A percentile compares a stretch with the other conserved stretches of the same genome.
These are phyloP conservation scores for Saprolegnia diclina DNA, from an alignment of 352 stramenopile species.

Conservation along the genomic window DNA sequence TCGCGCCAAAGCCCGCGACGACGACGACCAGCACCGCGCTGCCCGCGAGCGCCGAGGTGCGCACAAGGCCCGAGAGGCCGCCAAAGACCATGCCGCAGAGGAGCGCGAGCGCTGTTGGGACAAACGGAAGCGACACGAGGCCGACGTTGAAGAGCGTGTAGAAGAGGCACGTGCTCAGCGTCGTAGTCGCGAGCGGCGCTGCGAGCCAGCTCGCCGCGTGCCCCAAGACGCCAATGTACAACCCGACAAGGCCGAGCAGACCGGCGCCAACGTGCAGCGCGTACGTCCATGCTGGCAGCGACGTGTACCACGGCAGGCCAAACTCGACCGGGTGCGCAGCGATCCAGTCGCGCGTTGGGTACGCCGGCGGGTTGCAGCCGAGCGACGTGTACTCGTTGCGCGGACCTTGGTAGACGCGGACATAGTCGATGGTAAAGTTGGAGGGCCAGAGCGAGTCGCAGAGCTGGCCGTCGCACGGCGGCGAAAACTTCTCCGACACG, in stretches of 20 bases:
- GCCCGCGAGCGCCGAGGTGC: conserved; percentile 47
- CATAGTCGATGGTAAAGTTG: conserved; percentile 93
- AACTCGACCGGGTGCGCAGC: conserved; percentile 80
- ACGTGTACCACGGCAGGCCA: conserved; percentile 77
- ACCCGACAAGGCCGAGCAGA: conserved; percentile 47
- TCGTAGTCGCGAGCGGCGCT: conserved; percentile 45
- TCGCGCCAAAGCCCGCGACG: conserved; percentile 47
- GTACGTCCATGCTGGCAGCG: conserved; percentile 40
- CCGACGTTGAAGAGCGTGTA: conserved; percentile 62
- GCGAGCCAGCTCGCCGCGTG: conserved; percentile 46
- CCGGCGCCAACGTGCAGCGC: conserved; percentile 34
- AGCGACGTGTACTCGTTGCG: conserved; percentile 87
- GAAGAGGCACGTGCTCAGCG: conserved; percentile 58
- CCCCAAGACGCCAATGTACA: conserved; percentile 57
- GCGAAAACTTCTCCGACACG: conserved; percentile 93
- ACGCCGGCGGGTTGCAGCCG: conserved; percentile 88
- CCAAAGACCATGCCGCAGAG: conserved; percentile 70
- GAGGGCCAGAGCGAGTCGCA: conserved; percentile 90
- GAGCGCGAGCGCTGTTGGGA: conserved; percentile 58
- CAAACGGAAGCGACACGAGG: conserved; percentile 50
- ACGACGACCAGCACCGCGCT: conserved; percentile 58
- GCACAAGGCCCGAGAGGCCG: conserved; percentile 55
- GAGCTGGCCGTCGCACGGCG: conserved; percentile 87
- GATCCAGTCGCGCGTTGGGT: conserved; percentile 90
- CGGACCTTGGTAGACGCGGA: conserved; percentile 92